Evolutionary conservation across 2,329 filamentous ascomycete species (phyloP), one percentile per base, ranked within the genome.

Genomic region (Colletotrichum musicola): DNA sequence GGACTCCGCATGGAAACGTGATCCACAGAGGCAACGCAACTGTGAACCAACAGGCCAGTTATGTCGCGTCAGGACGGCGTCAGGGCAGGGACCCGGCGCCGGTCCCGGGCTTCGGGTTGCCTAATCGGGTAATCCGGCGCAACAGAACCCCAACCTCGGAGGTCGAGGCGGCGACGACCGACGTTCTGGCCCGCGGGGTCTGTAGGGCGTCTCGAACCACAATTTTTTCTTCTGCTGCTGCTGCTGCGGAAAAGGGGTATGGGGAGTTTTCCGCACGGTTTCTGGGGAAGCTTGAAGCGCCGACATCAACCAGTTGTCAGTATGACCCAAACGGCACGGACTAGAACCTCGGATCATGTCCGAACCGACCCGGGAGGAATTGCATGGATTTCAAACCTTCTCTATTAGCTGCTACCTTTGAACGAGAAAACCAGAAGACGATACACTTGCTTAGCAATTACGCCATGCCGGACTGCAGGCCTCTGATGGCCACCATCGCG

Each of bases 401-500:
- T 22, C 42, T 60, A 20, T 40, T 20, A 30, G 47, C 47, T 44
- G 57, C 57, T 60, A 62, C 42, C 12, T 62, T 14, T 59, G 56
- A 35, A 35, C 30, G 6, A 10, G 10, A 35, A 30, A 35, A 35
- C 3, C 6, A 35, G 30, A 38, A 35, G n/a, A 60, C 18, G 6
- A 13, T 20, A 27, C 47, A 14, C 4, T 6, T 9, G 38, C 16
- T 6, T 6, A 25, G 10, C 7, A 4, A 6, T 49, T 25, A 71
- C 35, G 63, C 57, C 60, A 72, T 64, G 14, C 74, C 75, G 40
- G 65, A 40, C 58, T 75, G 71, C 57, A 85, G 67, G 1, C 81
- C 84, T 71, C 79, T 77, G 50, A 86, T 82, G 2, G 81, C 85
- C 16, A 87, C 84, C 84, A 89, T 89, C 25, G 91, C 84, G n/a